Evolutionary conservation across 2,329 filamentous ascomycete species (phyloP), one percentile per base, ranked within the genome.

Genomic region (Atkinsonella hypoxylon): DNA sequence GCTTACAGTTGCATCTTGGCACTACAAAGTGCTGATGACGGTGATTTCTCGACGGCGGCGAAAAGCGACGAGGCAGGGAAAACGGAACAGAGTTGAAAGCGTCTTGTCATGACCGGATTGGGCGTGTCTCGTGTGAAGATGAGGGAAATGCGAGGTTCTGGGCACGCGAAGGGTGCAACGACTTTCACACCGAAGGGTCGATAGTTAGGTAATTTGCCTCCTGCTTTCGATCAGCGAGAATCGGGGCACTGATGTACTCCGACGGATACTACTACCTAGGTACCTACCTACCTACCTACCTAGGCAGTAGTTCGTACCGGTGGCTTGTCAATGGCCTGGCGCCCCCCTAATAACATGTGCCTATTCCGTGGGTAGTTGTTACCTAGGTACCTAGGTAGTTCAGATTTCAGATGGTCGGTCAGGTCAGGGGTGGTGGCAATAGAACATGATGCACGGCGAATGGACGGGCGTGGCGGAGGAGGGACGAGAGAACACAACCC

Each of bases 241-340:
- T 52, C 39, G 47, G 51, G 42, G 38, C 32, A 39, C 41, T 30
- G 42, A 38, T 42, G 36, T n/a, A 32, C 20, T 17, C 18, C 18
- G 12, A 17, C 39, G 43, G 49, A 52, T 49, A 49, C 38, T 43
- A 49, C 51, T 49, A 18, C 43, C n/a, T n/a, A n/a, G n/a, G n/a
- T n/a, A n/a, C n/a, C n/a, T n/a, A n/a, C n/a, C n/a, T n/a, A n/a
- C n/a, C n/a, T n/a, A n/a, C n/a, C n/a, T n/a, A n/a, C n/a, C n/a
- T n/a, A n/a, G n/a, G n/a, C n/a, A n/a, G n/a, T 52, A 47, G 47
- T 49, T 47, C 38, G 47, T 34, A 32, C 22, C 31, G 32, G 34
- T 51, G 45, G 45, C 34, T 36, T 36, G 31, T 15, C 20, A 18
- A 12, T 36, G 45, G 34, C 20, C 42, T 41, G 39, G n/a, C 41